Conservation (phyloP, 208 protist species). For the Herpetomonas samuelpessoai region DNA sequence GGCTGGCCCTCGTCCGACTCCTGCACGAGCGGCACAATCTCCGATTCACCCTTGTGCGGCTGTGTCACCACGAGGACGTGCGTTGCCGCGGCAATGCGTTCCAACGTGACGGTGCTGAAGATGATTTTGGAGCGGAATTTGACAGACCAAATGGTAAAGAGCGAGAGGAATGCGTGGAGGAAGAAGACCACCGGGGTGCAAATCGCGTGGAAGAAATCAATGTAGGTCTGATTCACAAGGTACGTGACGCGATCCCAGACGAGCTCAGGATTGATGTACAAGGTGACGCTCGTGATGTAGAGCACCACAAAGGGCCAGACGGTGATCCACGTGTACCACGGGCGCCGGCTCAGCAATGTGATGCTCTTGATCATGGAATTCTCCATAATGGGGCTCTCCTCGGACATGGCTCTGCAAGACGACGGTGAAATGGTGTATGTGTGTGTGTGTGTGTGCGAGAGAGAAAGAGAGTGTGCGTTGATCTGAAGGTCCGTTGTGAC, state of each 20-base stretch:
- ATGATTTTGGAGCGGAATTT: constrained; percentile 68
- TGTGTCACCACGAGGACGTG: constrained; percentile 75
- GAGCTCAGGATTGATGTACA: constrained; percentile 80
- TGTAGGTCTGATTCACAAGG: constrained; percentile 84
- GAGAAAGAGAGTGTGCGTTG: too few species aligned
- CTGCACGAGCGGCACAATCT: constrained; percentile 79
- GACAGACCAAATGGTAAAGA: constrained; percentile 91
- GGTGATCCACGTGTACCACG: constrained; percentile 81
- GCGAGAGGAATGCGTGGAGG: constrained; percentile 77
- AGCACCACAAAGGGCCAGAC: constrained; percentile 83
- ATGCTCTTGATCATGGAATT: constrained; percentile 79
- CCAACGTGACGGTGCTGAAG: constrained; percentile 41
- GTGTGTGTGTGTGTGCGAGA: too few species aligned
- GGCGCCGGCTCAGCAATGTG: constrained; percentile 47
- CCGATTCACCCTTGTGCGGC: constrained; percentile 78
- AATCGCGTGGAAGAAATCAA: constrained; percentile 90
- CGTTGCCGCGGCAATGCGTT: constrained; percentile 48
- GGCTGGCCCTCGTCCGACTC: constrained; percentile 50
- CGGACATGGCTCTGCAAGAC: constrained; percentile 9
- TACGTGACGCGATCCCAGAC: constrained; percentile 88
- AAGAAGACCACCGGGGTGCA: constrained; percentile 79
- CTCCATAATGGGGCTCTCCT: constrained; percentile 39
- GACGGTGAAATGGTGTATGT: not conserved
- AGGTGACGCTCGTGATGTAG: constrained; percentile 46
- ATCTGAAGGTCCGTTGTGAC: too few species aligned